phyloP scores from a whole-genome alignment of 306 rosid genomes.

The Prunus mira region DNA sequence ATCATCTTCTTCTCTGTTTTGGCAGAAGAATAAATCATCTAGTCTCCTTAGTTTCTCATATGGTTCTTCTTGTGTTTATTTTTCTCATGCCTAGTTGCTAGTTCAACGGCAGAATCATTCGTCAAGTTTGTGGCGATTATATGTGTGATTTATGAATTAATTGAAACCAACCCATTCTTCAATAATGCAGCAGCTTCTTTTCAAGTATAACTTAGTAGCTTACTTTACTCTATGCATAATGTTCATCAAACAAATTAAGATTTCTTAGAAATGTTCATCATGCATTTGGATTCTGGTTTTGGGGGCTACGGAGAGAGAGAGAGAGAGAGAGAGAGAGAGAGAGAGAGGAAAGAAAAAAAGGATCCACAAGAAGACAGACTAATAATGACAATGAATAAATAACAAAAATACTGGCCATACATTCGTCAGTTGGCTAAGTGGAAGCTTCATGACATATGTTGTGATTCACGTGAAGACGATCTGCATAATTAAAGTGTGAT shows the following conservation, averaged over 20 bases:
- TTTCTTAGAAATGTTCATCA: neutral
- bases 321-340: too few species aligned
- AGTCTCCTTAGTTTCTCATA: neutral
- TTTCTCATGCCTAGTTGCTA: too few species aligned
- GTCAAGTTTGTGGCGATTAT: neutral
- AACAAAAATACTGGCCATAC: neutral
- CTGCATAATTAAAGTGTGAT: neutral
- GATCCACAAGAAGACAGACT: neutral
- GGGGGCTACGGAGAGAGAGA: neutral
- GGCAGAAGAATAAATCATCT: neutral
- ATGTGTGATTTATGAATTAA: neutral
- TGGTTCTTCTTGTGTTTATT: neutral
- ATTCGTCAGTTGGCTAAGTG: neutral
- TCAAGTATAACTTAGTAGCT: neutral
- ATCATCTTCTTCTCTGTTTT: neutral
- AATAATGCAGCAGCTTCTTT: conserved; percentile 1
- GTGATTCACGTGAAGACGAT: conserved; percentile 9
- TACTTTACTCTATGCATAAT: neutral
- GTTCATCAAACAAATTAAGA: neutral
- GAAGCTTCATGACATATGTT: neutral
- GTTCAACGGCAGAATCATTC: neutral
- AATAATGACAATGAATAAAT: neutral
- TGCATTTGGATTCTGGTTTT: neutral
- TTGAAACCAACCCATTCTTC: neutral
- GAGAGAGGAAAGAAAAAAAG: neutral